Base-by-base conservation (phyloP, 441 rosid species). In the Syzygium syzygioides region DNA sequence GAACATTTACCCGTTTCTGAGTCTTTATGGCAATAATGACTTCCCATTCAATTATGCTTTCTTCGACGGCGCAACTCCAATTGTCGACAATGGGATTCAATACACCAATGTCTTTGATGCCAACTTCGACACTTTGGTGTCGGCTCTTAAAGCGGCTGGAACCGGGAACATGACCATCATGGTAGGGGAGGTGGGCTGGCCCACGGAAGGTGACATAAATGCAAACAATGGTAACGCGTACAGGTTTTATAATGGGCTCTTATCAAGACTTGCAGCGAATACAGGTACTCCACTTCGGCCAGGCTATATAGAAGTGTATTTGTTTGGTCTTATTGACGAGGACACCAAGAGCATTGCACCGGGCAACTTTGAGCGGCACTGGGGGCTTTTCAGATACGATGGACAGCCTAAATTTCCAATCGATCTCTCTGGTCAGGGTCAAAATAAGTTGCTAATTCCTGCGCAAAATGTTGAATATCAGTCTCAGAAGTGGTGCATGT, bases 181-280 rank as follows among this genome's bases (percentile, higher is more conserved):
- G 0, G 95, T 98, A 14, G 99, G 99, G 37, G 99, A 98, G 92
- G 98, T 95, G 7, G 99, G 99, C 20, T 98, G 99, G 99, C 99
- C 99, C 0, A 97, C 99, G 0, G 99, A 97, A 53, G 99, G 99
- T 2, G 98, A 98, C 92, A 93, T 90, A 90, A 94, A 95, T 86
- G 99, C 94, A 3, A 97, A 94, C 32, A 34, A 79, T 9, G 94
- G 92, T n/a, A 91, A 94, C 88, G 99, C 99, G 23, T 90, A 91
- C 71, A 90, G 97, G 84, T 98, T 96, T 85, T 98, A 98, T 57
- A 93, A 91, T 13, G 99, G 99, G 9, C 94, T 98, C 55, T 87
- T 97, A 50, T 94, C 96, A 5, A 92, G 93, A 88, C 94, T 96
- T 3, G 97, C 93, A 7, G 87, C 88, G 20, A 95, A 93, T 5